Percentiles rank a stretch among this genome's conserved stretches.
Conservation (phyloP, 2,329 filamentous ascomycete genomes). For the Mariannaea elegans region DNA sequence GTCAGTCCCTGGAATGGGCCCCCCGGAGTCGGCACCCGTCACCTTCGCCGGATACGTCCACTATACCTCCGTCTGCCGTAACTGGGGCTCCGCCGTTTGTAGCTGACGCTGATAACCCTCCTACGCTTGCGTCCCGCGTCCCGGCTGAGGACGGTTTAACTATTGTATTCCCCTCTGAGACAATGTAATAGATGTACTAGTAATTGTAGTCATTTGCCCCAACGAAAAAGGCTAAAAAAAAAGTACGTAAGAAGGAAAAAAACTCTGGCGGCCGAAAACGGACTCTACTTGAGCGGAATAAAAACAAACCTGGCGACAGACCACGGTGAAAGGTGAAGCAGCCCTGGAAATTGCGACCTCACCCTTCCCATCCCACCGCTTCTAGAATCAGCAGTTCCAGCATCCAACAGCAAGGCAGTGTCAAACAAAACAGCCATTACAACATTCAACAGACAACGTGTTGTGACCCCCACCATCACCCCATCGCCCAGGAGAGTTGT, state of each 20-base stretch:
- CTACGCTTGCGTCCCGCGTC: not conserved
- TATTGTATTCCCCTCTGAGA: not conserved
- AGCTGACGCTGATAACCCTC: not conserved
- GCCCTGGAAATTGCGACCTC: conserved; percentile 18
- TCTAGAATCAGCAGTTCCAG: conserved; percentile 7
- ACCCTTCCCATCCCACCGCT: conserved; percentile 5
- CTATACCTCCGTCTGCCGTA: conserved; percentile 9
- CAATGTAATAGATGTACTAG: conserved; percentile 2
- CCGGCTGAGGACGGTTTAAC: conserved; percentile 17
- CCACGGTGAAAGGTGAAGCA: conserved; percentile 15
- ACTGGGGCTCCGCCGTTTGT: not conserved
- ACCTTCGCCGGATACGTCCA: conserved; percentile 6
- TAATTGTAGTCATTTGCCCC: conserved; percentile 10
- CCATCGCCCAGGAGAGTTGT: conserved; percentile 31
- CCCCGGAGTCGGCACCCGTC: conserved; percentile 22
- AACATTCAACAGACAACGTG: conserved; percentile 37
- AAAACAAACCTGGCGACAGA: conserved; percentile 19
- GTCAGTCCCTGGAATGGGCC: conserved; percentile 7
- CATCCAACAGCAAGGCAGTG: not conserved
- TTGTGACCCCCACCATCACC: conserved; percentile 41
- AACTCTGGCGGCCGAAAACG: conserved; percentile 4
- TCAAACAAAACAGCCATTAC: conserved; percentile 6
- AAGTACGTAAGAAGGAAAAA: not conserved
- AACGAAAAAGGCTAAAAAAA: conserved; percentile 10
- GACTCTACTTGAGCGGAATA: conserved; percentile 6